Percentiles rank a stretch among this genome's conserved stretches.
These are phyloP conservation scores for Hsuehochloa calcarea DNA, from an alignment of 176 grass and related monocot species.

Conservation along the genomic window DNA sequence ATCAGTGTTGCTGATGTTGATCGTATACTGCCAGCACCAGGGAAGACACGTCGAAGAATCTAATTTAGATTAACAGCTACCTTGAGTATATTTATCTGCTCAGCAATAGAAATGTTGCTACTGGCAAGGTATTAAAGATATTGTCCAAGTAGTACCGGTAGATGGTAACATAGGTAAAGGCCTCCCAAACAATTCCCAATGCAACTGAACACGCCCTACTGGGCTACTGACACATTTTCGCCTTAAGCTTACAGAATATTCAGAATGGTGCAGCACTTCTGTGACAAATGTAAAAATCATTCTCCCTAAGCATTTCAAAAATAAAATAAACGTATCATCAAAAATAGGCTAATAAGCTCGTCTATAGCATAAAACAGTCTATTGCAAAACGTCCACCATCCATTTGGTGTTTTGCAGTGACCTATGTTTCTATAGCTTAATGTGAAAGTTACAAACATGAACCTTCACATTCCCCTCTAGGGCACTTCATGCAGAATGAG, in stretches of 20 bases:
- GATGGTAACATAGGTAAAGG: neutral
- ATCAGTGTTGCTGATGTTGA: neutral
- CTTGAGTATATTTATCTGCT: too few relatives aligned
- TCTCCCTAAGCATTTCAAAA: slow-evolving; percentile 28
- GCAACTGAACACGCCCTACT: neutral
- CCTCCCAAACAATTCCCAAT: neutral
- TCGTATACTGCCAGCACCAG: neutral
- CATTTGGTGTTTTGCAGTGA: slow-evolving; percentile 23
- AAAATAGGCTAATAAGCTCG: slow-evolving; percentile 38
- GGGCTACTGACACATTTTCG: slow-evolving; percentile 20
- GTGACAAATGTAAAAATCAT: slow-evolving; percentile 1
- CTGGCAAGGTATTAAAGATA: neutral
- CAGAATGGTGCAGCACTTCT: slow-evolving; percentile 4
- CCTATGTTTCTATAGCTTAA: slow-evolving; percentile 28
- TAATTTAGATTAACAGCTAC: neutral
- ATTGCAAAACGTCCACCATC: slow-evolving; percentile 34
- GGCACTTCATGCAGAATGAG: neutral
- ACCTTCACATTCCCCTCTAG: neutral
- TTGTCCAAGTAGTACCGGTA: neutral
- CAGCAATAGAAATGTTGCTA: neutral
- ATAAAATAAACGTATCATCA: slow-evolving; percentile 12
- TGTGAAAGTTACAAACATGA: slow-evolving; percentile 26
- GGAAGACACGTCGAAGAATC: neutral
- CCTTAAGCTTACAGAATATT: slow-evolving; percentile 12
- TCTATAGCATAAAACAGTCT: slow-evolving; percentile 28